Conservation (phyloP, 2,329 filamentous ascomycete species). For the Aspergillus flavus region DNA sequence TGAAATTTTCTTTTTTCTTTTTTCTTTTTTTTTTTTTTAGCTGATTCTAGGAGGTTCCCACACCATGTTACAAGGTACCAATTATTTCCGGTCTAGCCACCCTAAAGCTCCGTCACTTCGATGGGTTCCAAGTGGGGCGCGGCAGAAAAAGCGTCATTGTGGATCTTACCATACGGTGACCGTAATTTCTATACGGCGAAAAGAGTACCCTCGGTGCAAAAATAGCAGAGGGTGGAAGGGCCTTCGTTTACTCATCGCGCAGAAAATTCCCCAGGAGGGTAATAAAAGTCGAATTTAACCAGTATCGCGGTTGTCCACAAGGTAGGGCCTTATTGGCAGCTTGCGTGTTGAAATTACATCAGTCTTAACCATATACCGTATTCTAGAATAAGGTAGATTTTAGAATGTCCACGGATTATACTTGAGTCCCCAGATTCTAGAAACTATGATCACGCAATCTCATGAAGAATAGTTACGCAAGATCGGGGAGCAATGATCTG, state of each 20-base stretch:
- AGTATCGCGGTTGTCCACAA: neutral
- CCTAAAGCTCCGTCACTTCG: slow-evolving; percentile 19
- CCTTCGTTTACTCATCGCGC: neutral
- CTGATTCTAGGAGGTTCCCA: slow-evolving; percentile 30
- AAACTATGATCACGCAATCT: slow-evolving; percentile 8
- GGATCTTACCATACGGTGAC: slow-evolving; percentile 25
- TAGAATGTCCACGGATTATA: neutral
- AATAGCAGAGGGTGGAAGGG: neutral
- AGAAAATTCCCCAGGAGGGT: neutral
- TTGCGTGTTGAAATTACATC: slow-evolving; percentile 2
- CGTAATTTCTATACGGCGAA: slow-evolving; percentile 11
- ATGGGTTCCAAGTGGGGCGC: slow-evolving; percentile 18
- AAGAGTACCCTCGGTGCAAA: slow-evolving; percentile 8
- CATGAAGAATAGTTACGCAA: slow-evolving; percentile 1
- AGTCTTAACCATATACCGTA: neutral
- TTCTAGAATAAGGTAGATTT: neutral
- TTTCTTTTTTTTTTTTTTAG: slow-evolving; percentile 22
- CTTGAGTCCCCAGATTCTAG: neutral
- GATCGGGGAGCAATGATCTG: slow-evolving; percentile 2
- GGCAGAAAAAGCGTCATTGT: slow-evolving; percentile 31
- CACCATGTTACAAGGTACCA: slow-evolving; percentile 26
- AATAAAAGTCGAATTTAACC: neutral
- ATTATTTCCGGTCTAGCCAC: slow-evolving; percentile 30
- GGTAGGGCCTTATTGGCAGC: neutral
- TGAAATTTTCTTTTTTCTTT: slow-evolving; percentile 14